Evolutionary conservation across 208 protist genomes (phyloP).

Genomic region (Naegleria fowleri): DNA sequence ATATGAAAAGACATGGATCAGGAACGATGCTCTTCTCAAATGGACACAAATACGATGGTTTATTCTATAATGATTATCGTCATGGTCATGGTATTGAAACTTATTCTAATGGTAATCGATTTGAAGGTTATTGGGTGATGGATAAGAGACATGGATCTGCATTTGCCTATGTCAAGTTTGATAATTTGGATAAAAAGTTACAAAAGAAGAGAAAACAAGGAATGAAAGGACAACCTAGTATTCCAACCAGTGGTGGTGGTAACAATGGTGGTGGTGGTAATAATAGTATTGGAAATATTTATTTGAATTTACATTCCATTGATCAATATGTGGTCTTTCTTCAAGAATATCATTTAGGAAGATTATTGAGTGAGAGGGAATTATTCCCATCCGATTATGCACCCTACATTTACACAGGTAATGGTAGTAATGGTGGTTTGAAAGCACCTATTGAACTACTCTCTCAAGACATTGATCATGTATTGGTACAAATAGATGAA

Average conservation of each 20-base stretch:
- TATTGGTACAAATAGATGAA: neutral
- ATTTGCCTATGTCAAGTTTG: neutral
- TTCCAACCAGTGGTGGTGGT: neutral
- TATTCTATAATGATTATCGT: constrained; percentile 28
- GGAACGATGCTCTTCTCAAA: constrained; percentile 19
- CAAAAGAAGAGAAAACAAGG: neutral
- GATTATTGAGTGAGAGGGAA: neutral
- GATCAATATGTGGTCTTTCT: neutral
- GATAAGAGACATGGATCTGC: constrained; percentile 32
- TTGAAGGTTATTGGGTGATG: constrained; percentile 27
- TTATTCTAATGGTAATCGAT: constrained; percentile 18
- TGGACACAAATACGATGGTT: constrained; percentile 36
- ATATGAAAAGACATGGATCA: neutral
- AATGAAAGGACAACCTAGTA: neutral
- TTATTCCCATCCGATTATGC: neutral
- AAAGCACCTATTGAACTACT: neutral
- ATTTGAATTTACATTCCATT: neutral
- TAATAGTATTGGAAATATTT: too few species aligned
- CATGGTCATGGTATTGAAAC: constrained; percentile 27
- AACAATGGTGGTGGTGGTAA: too few species aligned
- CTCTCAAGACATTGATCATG: neutral
- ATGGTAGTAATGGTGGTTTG: neutral
- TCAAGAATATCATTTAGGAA: neutral
- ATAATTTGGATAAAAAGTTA: neutral
- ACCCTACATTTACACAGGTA: neutral